Percentiles rank a stretch among this genome's conserved stretches.
Evolutionary conservation across 2,329 filamentous ascomycete species (phyloP).

Genomic region (Plectosphaerella cucumerina): DNA sequence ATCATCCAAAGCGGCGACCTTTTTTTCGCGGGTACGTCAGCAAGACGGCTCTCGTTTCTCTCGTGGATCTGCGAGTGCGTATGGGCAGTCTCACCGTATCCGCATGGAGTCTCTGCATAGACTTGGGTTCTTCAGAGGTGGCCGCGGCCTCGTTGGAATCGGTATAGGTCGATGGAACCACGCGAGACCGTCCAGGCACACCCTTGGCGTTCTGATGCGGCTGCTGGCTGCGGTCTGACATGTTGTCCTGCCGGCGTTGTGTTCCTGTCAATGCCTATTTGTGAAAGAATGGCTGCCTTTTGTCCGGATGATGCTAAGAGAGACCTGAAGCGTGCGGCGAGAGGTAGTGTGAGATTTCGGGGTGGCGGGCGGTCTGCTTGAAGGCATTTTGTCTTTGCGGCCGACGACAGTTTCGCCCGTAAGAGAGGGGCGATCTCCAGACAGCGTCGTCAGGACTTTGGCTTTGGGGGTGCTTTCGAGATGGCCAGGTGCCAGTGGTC

Average conservation of each 20-base stretch:
- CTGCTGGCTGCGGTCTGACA: not conserved
- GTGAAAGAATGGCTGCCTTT: not conserved
- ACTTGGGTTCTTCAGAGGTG: not conserved
- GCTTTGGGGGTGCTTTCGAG: not conserved
- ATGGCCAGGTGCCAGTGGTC: not conserved
- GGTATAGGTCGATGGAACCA: not conserved
- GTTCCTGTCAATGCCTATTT: not conserved
- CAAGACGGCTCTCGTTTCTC: not conserved
- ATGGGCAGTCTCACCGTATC: slow-evolving; percentile 2
- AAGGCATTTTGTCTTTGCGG: not conserved
- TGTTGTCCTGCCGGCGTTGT: not conserved
- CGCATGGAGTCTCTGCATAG: slow-evolving; percentile 7
- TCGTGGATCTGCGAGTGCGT: not conserved
- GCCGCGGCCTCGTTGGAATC: not conserved
- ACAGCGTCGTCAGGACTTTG: not conserved
- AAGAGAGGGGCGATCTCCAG: not conserved
- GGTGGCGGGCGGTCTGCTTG: not conserved
- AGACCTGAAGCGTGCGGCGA: not conserved
- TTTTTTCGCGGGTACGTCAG: not conserved
- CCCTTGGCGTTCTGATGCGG: not conserved
- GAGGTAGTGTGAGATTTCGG: not conserved
- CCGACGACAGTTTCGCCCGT: not conserved
- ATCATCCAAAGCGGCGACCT: slow-evolving; percentile 7
- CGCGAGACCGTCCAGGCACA: not conserved
- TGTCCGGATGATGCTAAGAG: not conserved